Base-by-base conservation (phyloP, 208 protist genomes). In the Leptomonas pyrrhocoris region DNA sequence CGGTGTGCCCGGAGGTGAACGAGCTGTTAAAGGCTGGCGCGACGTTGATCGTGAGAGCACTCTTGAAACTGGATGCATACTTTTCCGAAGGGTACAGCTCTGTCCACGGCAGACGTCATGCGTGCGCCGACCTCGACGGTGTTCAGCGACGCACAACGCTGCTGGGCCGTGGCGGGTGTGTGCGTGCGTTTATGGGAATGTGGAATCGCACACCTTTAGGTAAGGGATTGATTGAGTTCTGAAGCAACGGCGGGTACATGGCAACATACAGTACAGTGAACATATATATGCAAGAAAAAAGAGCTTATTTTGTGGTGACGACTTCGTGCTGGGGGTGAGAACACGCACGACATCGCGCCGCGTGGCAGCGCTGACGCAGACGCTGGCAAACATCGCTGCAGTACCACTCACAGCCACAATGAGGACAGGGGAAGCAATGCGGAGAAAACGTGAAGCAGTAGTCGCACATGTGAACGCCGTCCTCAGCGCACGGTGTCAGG, bases 391-490 rank as follows among this genome's bases (percentile, higher is more conserved):
- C 65, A 31, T 64, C 76, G 46, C 88, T 90, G 63, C 88, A 93
- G 64, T 93, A 93, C 84, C 84, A 93, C 79, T 93, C 88, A 9
- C 74, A 73, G 2, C 77, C 66, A 53, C 88, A 93, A 0, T 21
- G 50, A 16, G 78, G 71, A 42, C 88, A 93, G 12, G 77, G 53
- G 48, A 79, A 79, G 62, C 83, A 93, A 7, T 50, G 46, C 8
- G 31, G 12, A 0, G 69, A 67, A 19, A 83, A 49, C 1, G 55
- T 43, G 48, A 86, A 88, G 72, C 88, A 93, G 66, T 83, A 89
- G 64, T 93, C 88, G 54, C 88, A 93, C 73, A 92, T 73, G 27
- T 48, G 74, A 0, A 23, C 18, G 12, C 25, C 48, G 2, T n/a
- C 13, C 30, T 51, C 70, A 30, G 23, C 56, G n/a, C 30, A 40